Evolutionary conservation across 2,329 filamentous ascomycete species (phyloP).

Genomic region (Blumeria hordei): DNA sequence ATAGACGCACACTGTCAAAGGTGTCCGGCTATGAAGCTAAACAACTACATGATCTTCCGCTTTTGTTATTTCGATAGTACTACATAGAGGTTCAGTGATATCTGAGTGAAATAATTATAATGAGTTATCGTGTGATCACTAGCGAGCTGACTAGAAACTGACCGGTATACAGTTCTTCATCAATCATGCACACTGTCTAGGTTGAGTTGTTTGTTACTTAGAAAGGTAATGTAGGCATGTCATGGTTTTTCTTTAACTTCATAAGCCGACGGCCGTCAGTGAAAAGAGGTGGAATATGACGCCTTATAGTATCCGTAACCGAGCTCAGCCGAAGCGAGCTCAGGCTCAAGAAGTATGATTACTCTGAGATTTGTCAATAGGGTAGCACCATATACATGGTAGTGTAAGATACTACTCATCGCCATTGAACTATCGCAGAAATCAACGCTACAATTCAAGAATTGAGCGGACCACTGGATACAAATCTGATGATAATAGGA

Average conservation of each 20-base stretch:
- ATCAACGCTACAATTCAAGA: conserved; percentile 54
- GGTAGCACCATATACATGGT: conserved; percentile 44
- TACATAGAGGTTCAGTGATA: not conserved
- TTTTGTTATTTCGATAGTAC: too few species aligned
- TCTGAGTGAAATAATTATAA: not conserved
- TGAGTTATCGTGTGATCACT: not conserved
- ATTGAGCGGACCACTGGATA: conserved; percentile 56
- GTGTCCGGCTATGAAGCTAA: too few species aligned
- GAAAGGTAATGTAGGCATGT: conserved; percentile 10
- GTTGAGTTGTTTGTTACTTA: too few species aligned
- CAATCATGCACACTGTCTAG: not conserved
- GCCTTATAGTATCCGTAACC: conserved; percentile 33
- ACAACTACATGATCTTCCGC: too few species aligned
- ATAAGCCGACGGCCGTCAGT: conserved; percentile 69
- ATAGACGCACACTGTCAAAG: too few species aligned
- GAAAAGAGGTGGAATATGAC: conserved; percentile 80
- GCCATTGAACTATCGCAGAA: conserved; percentile 73
- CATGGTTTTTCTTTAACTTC: conserved; percentile 48
- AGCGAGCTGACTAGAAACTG: not conserved
- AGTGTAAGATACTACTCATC: conserved; percentile 37
- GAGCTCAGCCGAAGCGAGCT: conserved; percentile 47
- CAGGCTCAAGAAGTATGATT: conserved; percentile 38
- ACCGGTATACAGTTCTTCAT: too few species aligned
- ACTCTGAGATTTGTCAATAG: conserved; percentile 90
- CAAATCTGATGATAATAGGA: conserved; percentile 37